These are phyloP conservation scores for Pulveroboletus sp. DNA, from an alignment of 1,284 basidiomycete species.

Conservation along the genomic window DNA sequence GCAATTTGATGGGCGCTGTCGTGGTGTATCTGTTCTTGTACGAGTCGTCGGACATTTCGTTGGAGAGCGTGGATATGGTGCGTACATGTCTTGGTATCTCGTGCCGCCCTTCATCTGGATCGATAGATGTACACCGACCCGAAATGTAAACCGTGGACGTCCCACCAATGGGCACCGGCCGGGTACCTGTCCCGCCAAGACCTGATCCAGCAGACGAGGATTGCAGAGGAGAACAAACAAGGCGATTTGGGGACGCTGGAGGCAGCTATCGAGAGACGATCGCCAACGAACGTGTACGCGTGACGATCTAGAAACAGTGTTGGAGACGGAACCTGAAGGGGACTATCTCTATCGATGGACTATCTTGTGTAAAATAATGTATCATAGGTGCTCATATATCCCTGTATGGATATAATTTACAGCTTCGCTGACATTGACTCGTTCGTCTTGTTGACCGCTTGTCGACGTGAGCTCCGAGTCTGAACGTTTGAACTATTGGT, in stretches of 20 bases:
- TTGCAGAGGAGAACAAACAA: not conserved
- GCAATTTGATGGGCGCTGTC: not conserved
- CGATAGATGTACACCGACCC: not conserved
- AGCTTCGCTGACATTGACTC: too few relatives aligned
- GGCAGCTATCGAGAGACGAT: not conserved
- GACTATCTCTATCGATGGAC: too few relatives aligned
- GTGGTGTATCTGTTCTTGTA: not conserved
- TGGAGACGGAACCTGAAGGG: not conserved
- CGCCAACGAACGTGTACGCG: too few relatives aligned
- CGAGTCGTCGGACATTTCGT: not conserved
- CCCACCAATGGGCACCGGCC: not conserved
- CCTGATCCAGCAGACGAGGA: not conserved
- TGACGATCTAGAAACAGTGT: not conserved
- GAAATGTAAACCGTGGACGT: not conserved
- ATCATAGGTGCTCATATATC: too few relatives aligned
- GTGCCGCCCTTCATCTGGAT: not conserved
- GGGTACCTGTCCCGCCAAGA: not conserved
- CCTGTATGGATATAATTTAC: too few relatives aligned
- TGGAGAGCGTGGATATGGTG: not conserved
- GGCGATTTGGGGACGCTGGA: not conserved
- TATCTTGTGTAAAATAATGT: too few relatives aligned
- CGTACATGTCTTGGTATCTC: not conserved
- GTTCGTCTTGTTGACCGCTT: too few relatives aligned
- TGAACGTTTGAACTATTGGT: too few relatives aligned
- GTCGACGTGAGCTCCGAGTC: too few relatives aligned